Percentiles rank a stretch among this genome's conserved stretches.
phyloP scores from a whole-genome alignment of 1,284 basidiomycete species.

The Ustanciosporium gigantosporum region DNA sequence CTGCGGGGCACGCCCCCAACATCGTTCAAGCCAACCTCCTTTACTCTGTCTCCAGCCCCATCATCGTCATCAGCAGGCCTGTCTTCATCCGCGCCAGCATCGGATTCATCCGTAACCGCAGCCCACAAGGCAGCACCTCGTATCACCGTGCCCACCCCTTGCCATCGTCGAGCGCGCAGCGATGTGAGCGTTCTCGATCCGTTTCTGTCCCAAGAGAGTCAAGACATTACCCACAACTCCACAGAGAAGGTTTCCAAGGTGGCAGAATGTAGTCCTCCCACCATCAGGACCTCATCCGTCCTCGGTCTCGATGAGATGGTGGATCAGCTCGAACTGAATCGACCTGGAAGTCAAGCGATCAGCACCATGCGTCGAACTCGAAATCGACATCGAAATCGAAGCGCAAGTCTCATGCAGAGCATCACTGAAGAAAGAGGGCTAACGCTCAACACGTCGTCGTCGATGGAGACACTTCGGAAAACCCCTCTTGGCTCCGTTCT shows the following conservation, averaged over 20 bases:
- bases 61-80: too few relatives aligned
- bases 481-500: background rate
- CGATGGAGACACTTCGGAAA: slow-evolving; percentile 16
- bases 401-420: slow-evolving; percentile 12
- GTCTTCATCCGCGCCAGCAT: background rate
- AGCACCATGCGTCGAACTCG: too few relatives aligned
- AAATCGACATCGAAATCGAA: slow-evolving; percentile 1
- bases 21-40: too few relatives aligned
- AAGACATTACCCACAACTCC: background rate
- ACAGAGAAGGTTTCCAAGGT: background rate
- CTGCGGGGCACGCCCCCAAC: too few relatives aligned
- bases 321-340: slow-evolving; percentile 14
- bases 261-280: slow-evolving; percentile 2
- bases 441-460: too few relatives aligned
- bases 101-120: too few relatives aligned
- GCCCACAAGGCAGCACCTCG: too few relatives aligned
- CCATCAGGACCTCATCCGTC: slow-evolving; percentile 9
- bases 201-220: background rate
- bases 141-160: slow-evolving; percentile 26
- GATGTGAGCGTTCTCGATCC: slow-evolving; percentile 22
- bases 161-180: slow-evolving; percentile 26
- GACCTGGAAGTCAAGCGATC: slow-evolving; percentile 11
- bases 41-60: too few relatives aligned
- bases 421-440: too few relatives aligned
- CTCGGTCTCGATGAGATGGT: slow-evolving; percentile 18